Conservation (phyloP, 2,329 filamentous ascomycete genomes). For the Botrytis porri region DNA sequence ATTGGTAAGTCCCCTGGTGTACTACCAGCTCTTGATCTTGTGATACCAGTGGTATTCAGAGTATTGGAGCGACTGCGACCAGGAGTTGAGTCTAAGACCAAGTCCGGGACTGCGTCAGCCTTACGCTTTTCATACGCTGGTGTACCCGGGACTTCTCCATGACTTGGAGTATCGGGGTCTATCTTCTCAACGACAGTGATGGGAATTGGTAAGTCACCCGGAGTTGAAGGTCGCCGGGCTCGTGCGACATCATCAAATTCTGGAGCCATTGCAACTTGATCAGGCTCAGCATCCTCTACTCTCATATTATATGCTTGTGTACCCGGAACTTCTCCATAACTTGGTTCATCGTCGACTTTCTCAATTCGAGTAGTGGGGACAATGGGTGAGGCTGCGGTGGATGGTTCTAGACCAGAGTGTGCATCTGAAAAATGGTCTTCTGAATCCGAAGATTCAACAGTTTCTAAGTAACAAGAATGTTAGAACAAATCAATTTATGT, state of each 20-base stretch:
- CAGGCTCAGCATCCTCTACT: constrained; percentile 56
- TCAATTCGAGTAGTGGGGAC: constrained; percentile 58
- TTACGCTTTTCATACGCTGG: constrained; percentile 54
- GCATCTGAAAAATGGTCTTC: constrained; percentile 70
- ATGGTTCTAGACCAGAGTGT: constrained; percentile 49
- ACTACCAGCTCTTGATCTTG: constrained; percentile 32
- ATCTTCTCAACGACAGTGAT: constrained; percentile 57
- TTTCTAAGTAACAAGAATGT: constrained; percentile 20
- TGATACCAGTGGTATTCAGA: constrained; percentile 11
- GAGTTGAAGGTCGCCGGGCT: constrained; percentile 26
- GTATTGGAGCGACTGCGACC: constrained; percentile 28
- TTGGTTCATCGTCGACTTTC: constrained; percentile 55
- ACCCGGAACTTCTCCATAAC: constrained; percentile 60
- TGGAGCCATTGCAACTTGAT: constrained; percentile 51
- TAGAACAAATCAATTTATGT: background rate
- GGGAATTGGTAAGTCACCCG: constrained; percentile 48
- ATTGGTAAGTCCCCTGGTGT: constrained; percentile 46
- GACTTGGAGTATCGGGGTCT: constrained; percentile 50
- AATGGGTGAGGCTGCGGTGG: constrained; percentile 44
- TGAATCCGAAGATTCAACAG: constrained; percentile 54
- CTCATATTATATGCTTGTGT: constrained; percentile 56
- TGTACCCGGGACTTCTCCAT: constrained; percentile 61
- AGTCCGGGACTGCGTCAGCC: constrained; percentile 58
- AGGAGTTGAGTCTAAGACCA: constrained; percentile 47
- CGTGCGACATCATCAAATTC: constrained; percentile 10